Conservation (phyloP, 2,329 filamentous ascomycete species). For the Aspergillus flavus region DNA sequence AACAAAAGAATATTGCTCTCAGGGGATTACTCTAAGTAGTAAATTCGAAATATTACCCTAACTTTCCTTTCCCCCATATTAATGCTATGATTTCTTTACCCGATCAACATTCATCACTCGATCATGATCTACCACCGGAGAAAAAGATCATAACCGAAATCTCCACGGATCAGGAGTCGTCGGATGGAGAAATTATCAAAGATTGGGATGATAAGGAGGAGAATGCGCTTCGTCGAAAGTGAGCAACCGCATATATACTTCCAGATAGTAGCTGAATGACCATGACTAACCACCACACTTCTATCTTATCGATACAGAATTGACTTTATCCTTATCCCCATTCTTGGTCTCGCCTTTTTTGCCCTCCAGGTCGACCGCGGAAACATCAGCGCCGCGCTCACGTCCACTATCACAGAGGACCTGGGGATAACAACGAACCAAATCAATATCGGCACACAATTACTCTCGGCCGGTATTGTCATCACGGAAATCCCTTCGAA, state of each 20-base stretch:
- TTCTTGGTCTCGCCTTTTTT: background rate
- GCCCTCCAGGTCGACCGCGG: slow-evolving; percentile 31
- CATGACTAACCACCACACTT: background rate
- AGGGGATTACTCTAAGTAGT: background rate
- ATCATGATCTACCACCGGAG: background rate
- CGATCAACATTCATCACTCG: background rate
- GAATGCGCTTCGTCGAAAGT: background rate
- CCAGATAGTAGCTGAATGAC: background rate
- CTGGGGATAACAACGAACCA: slow-evolving; percentile 54
- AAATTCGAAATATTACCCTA: background rate
- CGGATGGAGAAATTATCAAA: background rate
- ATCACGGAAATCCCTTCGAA: slow-evolving; percentile 53
- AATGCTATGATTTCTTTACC: background rate
- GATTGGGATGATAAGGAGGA: slow-evolving; percentile 4
- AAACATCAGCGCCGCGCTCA: slow-evolving; percentile 55
- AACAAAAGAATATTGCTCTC: background rate
- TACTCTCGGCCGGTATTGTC: slow-evolving; percentile 56
- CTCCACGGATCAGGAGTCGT: background rate
- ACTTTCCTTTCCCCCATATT: background rate
- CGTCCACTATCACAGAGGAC: slow-evolving; percentile 55
- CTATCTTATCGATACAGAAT: background rate
- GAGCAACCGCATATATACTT: background rate
- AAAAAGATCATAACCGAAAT: background rate
- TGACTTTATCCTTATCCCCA: background rate
- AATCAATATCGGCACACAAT: slow-evolving; percentile 58